These are phyloP conservation scores for Didymella pomorum DNA, from an alignment of 2,329 filamentous ascomycete species.

Conservation along the genomic window DNA sequence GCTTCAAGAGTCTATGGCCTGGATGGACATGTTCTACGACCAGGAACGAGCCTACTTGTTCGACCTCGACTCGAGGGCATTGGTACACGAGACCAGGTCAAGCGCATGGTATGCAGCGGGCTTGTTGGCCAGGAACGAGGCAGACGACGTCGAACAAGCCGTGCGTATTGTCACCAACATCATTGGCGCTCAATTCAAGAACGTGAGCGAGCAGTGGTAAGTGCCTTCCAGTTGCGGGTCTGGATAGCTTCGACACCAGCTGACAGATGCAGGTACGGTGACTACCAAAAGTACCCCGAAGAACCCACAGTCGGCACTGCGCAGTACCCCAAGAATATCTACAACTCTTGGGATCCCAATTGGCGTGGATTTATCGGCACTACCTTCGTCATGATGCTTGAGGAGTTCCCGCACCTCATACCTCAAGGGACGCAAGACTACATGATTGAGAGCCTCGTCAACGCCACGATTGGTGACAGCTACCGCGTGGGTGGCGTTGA, in stretches of 20 bases:
- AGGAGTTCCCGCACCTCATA: constrained; percentile 64
- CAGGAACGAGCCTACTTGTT: constrained; percentile 62
- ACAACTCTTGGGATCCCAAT: constrained; percentile 69
- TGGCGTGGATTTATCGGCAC: constrained; percentile 71
- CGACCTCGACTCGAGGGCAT: constrained; percentile 57
- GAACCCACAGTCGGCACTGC: constrained; percentile 64
- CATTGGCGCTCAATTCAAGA: constrained; percentile 62
- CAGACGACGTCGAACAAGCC: constrained; percentile 60
- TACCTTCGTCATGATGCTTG: constrained; percentile 64
- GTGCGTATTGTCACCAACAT: constrained; percentile 64
- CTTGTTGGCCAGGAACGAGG: constrained; percentile 63
- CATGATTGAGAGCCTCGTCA: constrained; percentile 63
- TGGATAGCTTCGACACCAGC: background rate
- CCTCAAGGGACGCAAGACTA: constrained; percentile 50
- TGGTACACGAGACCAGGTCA: constrained; percentile 65
- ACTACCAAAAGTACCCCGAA: constrained; percentile 64
- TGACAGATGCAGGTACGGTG: constrained; percentile 52
- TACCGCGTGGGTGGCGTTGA: constrained; percentile 69
- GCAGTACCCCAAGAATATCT: constrained; percentile 60
- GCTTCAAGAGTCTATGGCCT: constrained; percentile 60
- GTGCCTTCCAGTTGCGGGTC: constrained; percentile 12
- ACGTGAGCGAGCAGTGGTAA: constrained; percentile 64
- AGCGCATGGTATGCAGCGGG: constrained; percentile 68
- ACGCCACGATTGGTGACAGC: constrained; percentile 65
- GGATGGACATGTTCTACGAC: constrained; percentile 66